phyloP scores from a whole-genome alignment of 2,329 filamentous ascomycete genomes.

The Cercospora sp. region DNA sequence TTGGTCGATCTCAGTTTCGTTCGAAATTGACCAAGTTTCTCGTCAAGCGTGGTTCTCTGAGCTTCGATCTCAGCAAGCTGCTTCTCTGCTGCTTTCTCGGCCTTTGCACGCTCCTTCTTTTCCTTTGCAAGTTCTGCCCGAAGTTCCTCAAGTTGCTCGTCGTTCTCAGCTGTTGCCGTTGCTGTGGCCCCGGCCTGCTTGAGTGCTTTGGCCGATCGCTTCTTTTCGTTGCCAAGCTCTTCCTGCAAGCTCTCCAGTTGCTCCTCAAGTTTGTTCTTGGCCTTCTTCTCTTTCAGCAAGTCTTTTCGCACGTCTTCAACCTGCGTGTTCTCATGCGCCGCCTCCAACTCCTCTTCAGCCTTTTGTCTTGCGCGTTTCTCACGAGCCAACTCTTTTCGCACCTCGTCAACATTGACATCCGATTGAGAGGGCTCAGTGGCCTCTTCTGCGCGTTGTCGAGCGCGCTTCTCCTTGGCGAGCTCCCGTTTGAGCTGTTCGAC shows the following conservation, averaged over 20 bases:
- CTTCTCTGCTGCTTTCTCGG: slow-evolving; percentile 56
- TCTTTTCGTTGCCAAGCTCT: slow-evolving; percentile 39
- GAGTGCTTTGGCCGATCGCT: slow-evolving; percentile 40
- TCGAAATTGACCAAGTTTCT: slow-evolving; percentile 68
- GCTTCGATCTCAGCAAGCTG: slow-evolving; percentile 61
- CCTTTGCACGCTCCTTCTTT: slow-evolving; percentile 53
- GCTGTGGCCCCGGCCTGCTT: slow-evolving; percentile 45
- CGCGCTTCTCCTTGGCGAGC: slow-evolving; percentile 48
- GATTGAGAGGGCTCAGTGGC: slow-evolving; percentile 36
- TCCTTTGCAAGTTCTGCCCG: slow-evolving; percentile 53
- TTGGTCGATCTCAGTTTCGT: slow-evolving; percentile 69
- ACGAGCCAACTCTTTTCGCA: slow-evolving; percentile 36
- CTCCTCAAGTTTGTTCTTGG: slow-evolving; percentile 39
- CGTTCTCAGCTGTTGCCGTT: slow-evolving; percentile 44
- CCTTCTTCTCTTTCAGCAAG: slow-evolving; percentile 37
- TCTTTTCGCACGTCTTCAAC: slow-evolving; percentile 38
- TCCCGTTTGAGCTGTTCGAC: slow-evolving; percentile 50
- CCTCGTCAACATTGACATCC: slow-evolving; percentile 37
- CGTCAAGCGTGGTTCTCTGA: slow-evolving; percentile 65
- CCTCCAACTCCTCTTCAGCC: slow-evolving; percentile 40
- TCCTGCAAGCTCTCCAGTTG: slow-evolving; percentile 36
- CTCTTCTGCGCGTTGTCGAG: slow-evolving; percentile 45
- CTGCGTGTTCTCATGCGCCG: slow-evolving; percentile 40
- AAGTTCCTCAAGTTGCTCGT: slow-evolving; percentile 49
- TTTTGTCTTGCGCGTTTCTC: slow-evolving; percentile 38